Base-by-base conservation (phyloP, 441 rosid species). In the Sinapis alba region DNA sequence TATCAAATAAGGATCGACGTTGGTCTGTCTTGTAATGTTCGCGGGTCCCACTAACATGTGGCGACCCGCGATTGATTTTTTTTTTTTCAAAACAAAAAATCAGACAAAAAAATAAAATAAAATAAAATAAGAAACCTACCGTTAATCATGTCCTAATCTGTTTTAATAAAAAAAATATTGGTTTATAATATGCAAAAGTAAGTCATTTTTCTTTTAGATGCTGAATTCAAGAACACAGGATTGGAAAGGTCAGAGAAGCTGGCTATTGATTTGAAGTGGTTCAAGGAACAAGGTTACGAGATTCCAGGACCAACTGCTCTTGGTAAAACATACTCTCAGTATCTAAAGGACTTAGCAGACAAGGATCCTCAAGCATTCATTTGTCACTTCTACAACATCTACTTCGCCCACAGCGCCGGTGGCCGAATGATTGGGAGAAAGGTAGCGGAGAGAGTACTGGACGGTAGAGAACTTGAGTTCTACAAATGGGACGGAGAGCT, bases 381-480 rank as follows among this genome's bases (percentile, higher is more conserved):
- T 62, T 95, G 99, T 77, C 98, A 95, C 86, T 92, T 92, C 89
- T 95, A 92, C 86, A 95, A 95, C 64, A 83, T 88, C 75, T 95
- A 95, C 79, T 95, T 95, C 65, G 98, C 99, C 15, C 99, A 95
- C 80, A 79, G 88, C 43, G 98, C 99, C 19, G 99, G 99, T 73
- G 99, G 99, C 28, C 89, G 92, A 61, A 92, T 95, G 98, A 95
- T 95, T 79, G 99, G 99, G 67, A 91, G 82, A 82, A 95, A 88
- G 93, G 98, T 95, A 45, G 91, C 96, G 13, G 90, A 79, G 83
- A 85, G 62, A 81, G 75, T 95, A 83, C 97, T 95, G 7, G 69
- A 93, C 66, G 82, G 77, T 30, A 88, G 85, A 80, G 95, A 87
- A 26, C 80, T 95, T 65, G 94, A 95, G 41, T 95, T 95, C 79